Percentiles rank a stretch among this genome's conserved stretches.
phyloP scores from a whole-genome alignment of 495 filamentous ascomycete genomes.

The Penicillium pulvis region DNA sequence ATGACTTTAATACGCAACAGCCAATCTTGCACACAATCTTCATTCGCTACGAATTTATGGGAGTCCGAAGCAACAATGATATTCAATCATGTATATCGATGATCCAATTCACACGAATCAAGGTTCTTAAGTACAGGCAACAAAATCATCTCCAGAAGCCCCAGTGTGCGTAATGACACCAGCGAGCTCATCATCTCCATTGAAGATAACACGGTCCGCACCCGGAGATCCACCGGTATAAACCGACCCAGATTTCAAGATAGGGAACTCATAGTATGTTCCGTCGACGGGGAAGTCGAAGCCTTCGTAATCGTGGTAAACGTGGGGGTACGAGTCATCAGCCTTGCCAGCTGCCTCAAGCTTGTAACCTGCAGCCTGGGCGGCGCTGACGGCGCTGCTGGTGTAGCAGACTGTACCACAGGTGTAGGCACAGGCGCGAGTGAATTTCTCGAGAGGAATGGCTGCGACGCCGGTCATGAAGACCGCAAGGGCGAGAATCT shows the following conservation, averaged over 20 bases:
- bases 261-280: slow-evolving; percentile 77
- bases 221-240: slow-evolving; percentile 70
- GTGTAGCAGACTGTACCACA: slow-evolving; percentile 56
- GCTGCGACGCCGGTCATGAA: slow-evolving; percentile 42
- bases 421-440: slow-evolving; percentile 51
- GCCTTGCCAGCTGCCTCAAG: slow-evolving; percentile 48
- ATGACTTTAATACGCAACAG: background rate
- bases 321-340: slow-evolving; percentile 65
- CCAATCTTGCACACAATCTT: background rate
- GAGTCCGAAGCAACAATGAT: no score
- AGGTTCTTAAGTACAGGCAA: slow-evolving; percentile 46
- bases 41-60: no score
- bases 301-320: slow-evolving; percentile 73
- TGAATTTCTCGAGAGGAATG: slow-evolving; percentile 47
- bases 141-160: slow-evolving; percentile 66
- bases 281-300: slow-evolving; percentile 63
- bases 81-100: no score
- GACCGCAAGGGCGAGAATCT: slow-evolving; percentile 23
- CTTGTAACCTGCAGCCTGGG: slow-evolving; percentile 51
- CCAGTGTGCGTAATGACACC: slow-evolving; percentile 70
- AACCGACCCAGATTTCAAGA: slow-evolving; percentile 52
- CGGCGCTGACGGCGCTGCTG: slow-evolving; percentile 47
- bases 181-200: slow-evolving; percentile 51
- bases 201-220: slow-evolving; percentile 72
- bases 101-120: background rate